Percentiles rank a stretch among this genome's conserved stretches.
Evolutionary conservation across 106 monocot species (phyloP).

Genomic region (Gastrodia elata): DNA sequence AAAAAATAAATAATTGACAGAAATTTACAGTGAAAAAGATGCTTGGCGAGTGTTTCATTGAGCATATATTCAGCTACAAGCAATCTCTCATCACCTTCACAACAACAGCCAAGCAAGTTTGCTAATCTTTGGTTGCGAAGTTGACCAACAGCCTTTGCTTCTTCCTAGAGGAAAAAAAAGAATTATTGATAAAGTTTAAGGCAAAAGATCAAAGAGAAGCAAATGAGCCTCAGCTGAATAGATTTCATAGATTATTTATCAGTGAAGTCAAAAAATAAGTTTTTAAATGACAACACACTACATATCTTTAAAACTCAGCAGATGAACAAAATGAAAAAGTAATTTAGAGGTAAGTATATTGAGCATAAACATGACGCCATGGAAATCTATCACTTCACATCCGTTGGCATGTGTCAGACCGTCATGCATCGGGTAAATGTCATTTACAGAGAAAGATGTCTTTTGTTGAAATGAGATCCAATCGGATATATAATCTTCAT

Average conservation of each 20-base stretch:
- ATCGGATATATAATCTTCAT: not conserved
- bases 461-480: not conserved
- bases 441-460: not conserved
- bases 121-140: constrained; percentile 64
- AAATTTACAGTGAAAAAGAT: constrained; percentile 92
- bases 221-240: not conserved
- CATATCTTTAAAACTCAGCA: not conserved
- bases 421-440: not conserved
- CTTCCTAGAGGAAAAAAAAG: constrained; percentile 53
- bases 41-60: constrained; percentile 95
- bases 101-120: constrained; percentile 91
- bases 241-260: not conserved
- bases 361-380: not conserved
- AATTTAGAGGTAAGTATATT: not conserved
- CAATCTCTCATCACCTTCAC: constrained; percentile 91
- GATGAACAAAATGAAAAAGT: not conserved
- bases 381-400: not conserved
- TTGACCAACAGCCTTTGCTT: constrained; percentile 82
- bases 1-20: not conserved
- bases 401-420: not conserved
- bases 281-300: not conserved
- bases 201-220: not conserved
- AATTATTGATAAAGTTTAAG: not conserved
- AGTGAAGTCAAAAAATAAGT: not conserved
- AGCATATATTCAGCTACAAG: constrained; percentile 97